Conservation (phyloP, 2,329 filamentous ascomycete species). For the Sarocladium strictum region DNA sequence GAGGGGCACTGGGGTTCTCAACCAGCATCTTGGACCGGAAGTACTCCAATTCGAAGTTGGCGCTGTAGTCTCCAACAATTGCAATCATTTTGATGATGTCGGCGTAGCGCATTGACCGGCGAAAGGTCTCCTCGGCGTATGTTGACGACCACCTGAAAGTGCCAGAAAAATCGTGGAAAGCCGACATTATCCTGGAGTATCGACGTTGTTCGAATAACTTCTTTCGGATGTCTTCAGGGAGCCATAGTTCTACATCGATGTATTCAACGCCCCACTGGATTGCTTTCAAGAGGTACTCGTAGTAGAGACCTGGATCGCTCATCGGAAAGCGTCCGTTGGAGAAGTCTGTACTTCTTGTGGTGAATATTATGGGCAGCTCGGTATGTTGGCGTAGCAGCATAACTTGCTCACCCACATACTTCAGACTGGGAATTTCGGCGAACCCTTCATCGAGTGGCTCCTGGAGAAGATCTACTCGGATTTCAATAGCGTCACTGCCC, state of each 20-base stretch:
- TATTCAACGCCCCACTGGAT: constrained; percentile 90
- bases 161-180: constrained; percentile 83
- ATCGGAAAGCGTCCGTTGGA: constrained; percentile 75
- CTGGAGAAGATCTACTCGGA: constrained; percentile 74
- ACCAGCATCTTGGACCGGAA: constrained; percentile 72
- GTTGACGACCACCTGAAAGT: constrained; percentile 76
- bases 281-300: constrained; percentile 73
- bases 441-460: constrained; percentile 62
- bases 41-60: constrained; percentile 87
- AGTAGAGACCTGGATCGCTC: constrained; percentile 69
- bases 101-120: constrained; percentile 65
- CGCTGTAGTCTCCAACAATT: constrained; percentile 73
- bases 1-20: constrained; percentile 62
- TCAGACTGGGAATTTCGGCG: constrained; percentile 66
- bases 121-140: constrained; percentile 66
- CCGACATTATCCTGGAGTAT: constrained; percentile 82
- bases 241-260: constrained; percentile 82
- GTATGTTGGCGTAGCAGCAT: constrained; percentile 79
- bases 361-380: constrained; percentile 86
- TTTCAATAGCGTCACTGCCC: constrained; percentile 78
- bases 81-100: constrained; percentile 91
- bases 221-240: constrained; percentile 69
- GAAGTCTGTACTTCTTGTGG: constrained; percentile 73
- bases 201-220: constrained; percentile 64
- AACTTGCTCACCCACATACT: constrained; percentile 80